Percentiles rank a stretch among this genome's conserved stretches.
Evolutionary conservation across 306 rosid species (phyloP).

Genomic region (Ormosia semicastrata): DNA sequence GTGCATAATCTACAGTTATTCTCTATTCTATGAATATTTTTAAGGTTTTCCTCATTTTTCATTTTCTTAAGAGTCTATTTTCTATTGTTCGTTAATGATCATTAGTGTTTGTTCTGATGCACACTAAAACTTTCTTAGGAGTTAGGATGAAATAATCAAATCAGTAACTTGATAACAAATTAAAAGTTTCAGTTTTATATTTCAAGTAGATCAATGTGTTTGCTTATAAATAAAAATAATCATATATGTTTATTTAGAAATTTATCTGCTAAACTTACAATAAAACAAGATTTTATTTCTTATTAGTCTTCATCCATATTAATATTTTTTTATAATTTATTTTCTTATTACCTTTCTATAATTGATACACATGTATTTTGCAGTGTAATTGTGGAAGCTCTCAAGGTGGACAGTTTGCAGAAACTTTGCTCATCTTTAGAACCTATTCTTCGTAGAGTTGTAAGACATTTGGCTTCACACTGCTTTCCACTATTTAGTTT

Average conservation of each 20-base stretch:
- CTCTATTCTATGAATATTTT: background rate
- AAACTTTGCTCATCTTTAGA: slow-evolving; percentile 80
- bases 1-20: background rate
- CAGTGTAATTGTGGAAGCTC: slow-evolving; percentile 85
- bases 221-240: background rate
- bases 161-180: background rate
- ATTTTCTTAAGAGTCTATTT: background rate
- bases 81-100: background rate
- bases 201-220: background rate
- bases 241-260: slow-evolving; percentile 8
- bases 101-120: background rate
- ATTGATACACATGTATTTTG: slow-evolving; percentile 19
- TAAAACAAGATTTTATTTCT: background rate
- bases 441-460: slow-evolving; percentile 84
- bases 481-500: background rate
- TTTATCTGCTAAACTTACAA: background rate
- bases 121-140: background rate
- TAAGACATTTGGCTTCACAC: slow-evolving; percentile 39
- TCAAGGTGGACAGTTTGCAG: slow-evolving; percentile 82
- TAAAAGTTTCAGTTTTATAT: background rate
- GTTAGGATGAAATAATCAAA: background rate
- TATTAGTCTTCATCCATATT: slow-evolving; percentile 5
- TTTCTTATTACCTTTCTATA: background rate
- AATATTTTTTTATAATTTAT: background rate
- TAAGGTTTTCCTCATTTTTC: background rate